These are phyloP conservation scores for Penicillium manginii DNA, from an alignment of 495 filamentous ascomycete species.

Conservation along the genomic window DNA sequence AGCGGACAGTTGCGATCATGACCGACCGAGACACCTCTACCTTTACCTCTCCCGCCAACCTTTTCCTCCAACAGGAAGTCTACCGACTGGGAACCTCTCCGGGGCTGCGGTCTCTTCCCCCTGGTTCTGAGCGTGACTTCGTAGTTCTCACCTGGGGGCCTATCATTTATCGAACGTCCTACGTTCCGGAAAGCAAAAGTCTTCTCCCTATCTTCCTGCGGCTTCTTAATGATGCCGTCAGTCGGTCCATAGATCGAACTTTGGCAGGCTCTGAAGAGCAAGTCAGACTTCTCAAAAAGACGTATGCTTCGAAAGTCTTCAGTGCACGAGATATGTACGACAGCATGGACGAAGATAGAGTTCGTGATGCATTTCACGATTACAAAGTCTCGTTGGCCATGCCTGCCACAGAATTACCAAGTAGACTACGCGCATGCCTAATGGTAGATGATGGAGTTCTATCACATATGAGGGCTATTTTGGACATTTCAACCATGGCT, in stretches of 20 bases:
- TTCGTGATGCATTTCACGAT: constrained; percentile 32
- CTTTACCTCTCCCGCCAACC: constrained; percentile 16
- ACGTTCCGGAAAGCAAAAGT: constrained; percentile 26
- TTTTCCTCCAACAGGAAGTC: constrained; percentile 37
- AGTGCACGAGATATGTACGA: constrained; percentile 19
- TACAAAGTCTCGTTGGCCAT: constrained; percentile 33
- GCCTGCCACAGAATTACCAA: constrained; percentile 31
- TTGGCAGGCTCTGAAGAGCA: constrained; percentile 29
- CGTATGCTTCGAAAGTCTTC: constrained; percentile 34
- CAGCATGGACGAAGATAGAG: constrained; percentile 14
- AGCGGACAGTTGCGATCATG: constrained; percentile 2
- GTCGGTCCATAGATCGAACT: constrained; percentile 20
- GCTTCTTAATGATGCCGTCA: constrained; percentile 29
- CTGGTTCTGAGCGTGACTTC: constrained; percentile 32
- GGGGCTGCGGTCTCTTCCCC: constrained; percentile 32
- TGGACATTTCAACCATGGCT: constrained; percentile 11
- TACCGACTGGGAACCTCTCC: constrained; percentile 30
- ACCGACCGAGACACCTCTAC: constrained; percentile 3
- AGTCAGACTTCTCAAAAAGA: constrained; percentile 15
- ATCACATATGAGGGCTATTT: constrained; percentile 12
- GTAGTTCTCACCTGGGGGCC: constrained; percentile 36
- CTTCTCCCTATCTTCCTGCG: constrained; percentile 29
- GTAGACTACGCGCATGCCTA: constrained; percentile 30
- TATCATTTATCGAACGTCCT: constrained; percentile 33
- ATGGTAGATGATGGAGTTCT: constrained; percentile 33